phyloP scores from a whole-genome alignment of 1,284 basidiomycete species.

The Bjerkandera adusta region DNA sequence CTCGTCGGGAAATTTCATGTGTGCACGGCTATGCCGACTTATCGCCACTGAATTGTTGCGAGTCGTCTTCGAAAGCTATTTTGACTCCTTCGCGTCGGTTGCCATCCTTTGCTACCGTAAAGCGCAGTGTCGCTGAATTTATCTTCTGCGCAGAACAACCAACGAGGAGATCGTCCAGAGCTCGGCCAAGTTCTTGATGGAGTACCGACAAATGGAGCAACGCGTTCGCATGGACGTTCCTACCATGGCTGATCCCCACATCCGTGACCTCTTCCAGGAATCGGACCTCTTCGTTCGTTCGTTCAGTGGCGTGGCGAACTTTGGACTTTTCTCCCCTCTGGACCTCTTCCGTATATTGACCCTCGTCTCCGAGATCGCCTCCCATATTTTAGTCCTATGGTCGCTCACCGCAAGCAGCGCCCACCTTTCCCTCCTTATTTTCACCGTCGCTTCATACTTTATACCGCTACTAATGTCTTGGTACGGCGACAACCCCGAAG shows the following conservation, averaged over 20 bases:
- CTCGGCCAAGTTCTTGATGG: constrained; percentile 68
- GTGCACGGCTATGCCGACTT: constrained; percentile 55
- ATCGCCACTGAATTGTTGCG: constrained; percentile 60
- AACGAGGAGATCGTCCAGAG: constrained; percentile 71
- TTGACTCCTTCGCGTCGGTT: constrained; percentile 75
- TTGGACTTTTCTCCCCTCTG: constrained; percentile 72
- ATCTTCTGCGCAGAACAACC: constrained; percentile 42
- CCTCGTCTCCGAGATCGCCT: constrained; percentile 64
- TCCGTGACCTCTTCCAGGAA: constrained; percentile 77
- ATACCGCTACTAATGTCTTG: constrained; percentile 53
- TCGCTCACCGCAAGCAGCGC: constrained; percentile 61
- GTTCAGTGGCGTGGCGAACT: constrained; percentile 63
- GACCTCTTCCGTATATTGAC: constrained; percentile 74
- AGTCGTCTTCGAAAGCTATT: constrained; percentile 56
- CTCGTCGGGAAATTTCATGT: constrained; percentile 61
- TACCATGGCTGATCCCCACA: constrained; percentile 65
- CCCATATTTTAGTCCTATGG: constrained; percentile 64
- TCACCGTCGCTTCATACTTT: constrained; percentile 57
- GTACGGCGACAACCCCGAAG: constrained; percentile 31
- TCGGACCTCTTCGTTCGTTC: constrained; percentile 78
- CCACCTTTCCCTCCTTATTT: constrained; percentile 52
- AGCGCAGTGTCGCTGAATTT: not conserved
- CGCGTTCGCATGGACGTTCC: constrained; percentile 77
- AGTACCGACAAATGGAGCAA: constrained; percentile 73
- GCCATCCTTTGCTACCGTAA: constrained; percentile 13